A percentile compares a stretch with the other conserved stretches of the same genome.
Conservation (phyloP, 352 stramenopile genomes). For the Elongisporangium anandrum region DNA sequence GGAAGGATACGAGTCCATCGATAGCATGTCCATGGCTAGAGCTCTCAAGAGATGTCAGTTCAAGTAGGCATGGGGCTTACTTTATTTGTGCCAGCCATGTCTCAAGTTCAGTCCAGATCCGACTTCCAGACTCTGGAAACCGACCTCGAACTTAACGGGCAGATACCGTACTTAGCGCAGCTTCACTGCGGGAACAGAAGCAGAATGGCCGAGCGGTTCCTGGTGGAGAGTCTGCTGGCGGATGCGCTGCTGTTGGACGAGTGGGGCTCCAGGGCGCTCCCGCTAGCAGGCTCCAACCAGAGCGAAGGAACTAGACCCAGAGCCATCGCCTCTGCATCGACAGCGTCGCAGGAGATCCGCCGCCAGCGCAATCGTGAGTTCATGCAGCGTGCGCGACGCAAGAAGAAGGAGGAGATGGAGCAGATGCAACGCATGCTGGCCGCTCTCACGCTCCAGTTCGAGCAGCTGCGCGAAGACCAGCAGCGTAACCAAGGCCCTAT, state of each 20-base stretch:
- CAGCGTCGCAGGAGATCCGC: conserved; percentile 26
- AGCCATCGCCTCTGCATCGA: background rate
- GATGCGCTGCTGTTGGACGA: background rate
- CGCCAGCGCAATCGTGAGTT: conserved; percentile 39
- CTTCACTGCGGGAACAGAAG: too few relatives aligned
- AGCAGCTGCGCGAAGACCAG: background rate
- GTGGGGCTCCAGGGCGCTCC: background rate
- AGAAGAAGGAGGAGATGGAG: conserved; percentile 24
- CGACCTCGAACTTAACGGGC: too few relatives aligned
- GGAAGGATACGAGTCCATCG: too few relatives aligned
- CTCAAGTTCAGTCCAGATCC: too few relatives aligned
- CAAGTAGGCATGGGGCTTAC: too few relatives aligned
- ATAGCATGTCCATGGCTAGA: too few relatives aligned
- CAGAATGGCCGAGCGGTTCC: background rate
- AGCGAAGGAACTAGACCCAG: background rate
- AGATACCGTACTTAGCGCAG: background rate
- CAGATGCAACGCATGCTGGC: conserved; percentile 26
- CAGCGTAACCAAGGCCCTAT: background rate
- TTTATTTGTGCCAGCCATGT: too few relatives aligned
- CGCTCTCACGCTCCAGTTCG: background rate
- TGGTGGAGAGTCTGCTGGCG: background rate
- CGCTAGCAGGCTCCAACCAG: background rate
- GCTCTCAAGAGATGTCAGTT: too few relatives aligned
- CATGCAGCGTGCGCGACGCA: conserved; percentile 34
- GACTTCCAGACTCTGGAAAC: too few relatives aligned